These are phyloP conservation scores for Nothomitra cinnamomea DNA, from an alignment of 2,329 filamentous ascomycete genomes.

Conservation along the genomic window DNA sequence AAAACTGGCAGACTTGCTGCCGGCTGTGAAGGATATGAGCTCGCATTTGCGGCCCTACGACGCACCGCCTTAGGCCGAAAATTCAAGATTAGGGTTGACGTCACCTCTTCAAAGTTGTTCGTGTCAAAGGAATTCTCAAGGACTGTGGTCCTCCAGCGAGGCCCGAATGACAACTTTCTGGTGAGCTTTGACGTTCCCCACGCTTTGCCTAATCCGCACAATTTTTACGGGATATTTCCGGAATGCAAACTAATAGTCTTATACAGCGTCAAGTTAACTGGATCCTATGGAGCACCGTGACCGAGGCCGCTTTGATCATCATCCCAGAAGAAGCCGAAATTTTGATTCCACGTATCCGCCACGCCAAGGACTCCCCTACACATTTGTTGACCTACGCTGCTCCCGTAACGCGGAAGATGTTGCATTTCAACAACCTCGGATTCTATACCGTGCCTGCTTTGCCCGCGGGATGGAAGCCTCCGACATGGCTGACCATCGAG, in stretches of 20 bases:
- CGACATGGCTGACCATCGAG: constrained; percentile 38
- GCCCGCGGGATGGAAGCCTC: constrained; percentile 24
- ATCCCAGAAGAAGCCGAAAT: constrained; percentile 46
- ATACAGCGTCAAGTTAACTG: constrained; percentile 36
- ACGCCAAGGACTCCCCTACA: constrained; percentile 11
- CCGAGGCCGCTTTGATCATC: constrained; percentile 35
- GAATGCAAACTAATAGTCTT: not conserved
- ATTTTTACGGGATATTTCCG: not conserved
- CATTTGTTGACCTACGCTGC: constrained; percentile 41
- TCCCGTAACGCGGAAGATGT: constrained; percentile 42
- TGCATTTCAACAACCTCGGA: constrained; percentile 35
- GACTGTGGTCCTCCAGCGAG: constrained; percentile 23
- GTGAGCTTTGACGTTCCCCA: constrained; percentile 19
- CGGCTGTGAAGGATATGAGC: constrained; percentile 22
- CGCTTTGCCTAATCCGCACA: constrained; percentile 2
- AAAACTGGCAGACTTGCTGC: constrained; percentile 25
- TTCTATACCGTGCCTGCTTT: constrained; percentile 36
- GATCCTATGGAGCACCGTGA: constrained; percentile 37
- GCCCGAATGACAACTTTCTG: constrained; percentile 26
- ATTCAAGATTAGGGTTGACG: constrained; percentile 15
- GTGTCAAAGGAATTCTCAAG: constrained; percentile 31
- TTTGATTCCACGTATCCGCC: constrained; percentile 30
- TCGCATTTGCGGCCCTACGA: constrained; percentile 26
- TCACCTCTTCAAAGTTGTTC: constrained; percentile 19
- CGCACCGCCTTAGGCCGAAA: constrained; percentile 23